Percentiles rank a stretch among this genome's conserved stretches.
These are phyloP conservation scores for Phanerodontia chrysosporium DNA, from an alignment of 768 basidiomycete genomes.

Conservation along the genomic window DNA sequence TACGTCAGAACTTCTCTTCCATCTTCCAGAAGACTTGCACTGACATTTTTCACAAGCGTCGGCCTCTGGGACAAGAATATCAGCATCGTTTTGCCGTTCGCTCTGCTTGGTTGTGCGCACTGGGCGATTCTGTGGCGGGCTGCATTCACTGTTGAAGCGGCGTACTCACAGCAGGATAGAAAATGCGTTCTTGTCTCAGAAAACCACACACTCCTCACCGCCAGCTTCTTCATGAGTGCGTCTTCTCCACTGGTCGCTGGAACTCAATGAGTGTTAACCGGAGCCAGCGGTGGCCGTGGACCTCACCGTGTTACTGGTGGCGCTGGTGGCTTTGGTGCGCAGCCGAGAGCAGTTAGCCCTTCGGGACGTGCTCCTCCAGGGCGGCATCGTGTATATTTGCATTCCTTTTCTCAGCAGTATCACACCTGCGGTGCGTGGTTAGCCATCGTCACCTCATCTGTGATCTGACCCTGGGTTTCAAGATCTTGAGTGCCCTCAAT, in stretches of 20 bases:
- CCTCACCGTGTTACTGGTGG: conserved; percentile 53
- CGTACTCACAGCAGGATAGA: conserved; percentile 39
- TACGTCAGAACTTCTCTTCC: conserved; percentile 40
- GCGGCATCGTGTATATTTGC: conserved; percentile 68
- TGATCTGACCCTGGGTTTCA: neutral
- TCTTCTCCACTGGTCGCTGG: conserved; percentile 6
- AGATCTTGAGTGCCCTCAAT: conserved; percentile 57
- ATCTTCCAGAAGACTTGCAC: neutral
- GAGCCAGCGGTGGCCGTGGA: conserved; percentile 70
- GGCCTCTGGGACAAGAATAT: conserved; percentile 66
- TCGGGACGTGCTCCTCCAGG: conserved; percentile 70
- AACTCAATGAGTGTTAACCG: neutral
- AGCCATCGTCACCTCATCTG: too few species aligned
- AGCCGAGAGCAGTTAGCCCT: conserved; percentile 54
- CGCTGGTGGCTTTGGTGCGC: conserved; percentile 45
- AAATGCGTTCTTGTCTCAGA: conserved; percentile 51
- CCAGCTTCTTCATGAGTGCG: conserved; percentile 70
- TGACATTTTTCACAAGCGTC: conserved; percentile 38
- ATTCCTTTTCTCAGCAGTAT: conserved; percentile 63
- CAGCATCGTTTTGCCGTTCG: conserved; percentile 46
- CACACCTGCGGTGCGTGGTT: conserved; percentile 58
- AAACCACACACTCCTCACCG: conserved; percentile 53
- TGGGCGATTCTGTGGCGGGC: conserved; percentile 66
- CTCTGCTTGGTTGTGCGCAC: conserved; percentile 54
- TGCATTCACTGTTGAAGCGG: conserved; percentile 61